A percentile compares a stretch with the other conserved stretches of the same genome.
Evolutionary conservation across 148 eudicot genomes (phyloP).

Genomic region (Euryodendron excelsum): DNA sequence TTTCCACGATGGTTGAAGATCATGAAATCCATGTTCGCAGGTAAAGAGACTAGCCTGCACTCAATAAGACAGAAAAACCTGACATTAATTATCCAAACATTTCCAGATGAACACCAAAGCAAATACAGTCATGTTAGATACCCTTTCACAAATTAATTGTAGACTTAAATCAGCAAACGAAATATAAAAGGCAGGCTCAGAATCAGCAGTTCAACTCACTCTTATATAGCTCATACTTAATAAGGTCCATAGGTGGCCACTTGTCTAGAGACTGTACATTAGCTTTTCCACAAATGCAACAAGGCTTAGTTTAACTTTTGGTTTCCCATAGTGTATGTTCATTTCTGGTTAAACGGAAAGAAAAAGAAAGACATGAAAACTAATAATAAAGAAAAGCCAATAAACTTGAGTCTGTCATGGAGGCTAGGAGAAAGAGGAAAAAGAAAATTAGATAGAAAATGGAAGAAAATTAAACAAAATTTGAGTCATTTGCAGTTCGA

Average conservation of each 20-base stretch:
- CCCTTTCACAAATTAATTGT: not conserved
- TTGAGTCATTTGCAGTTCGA: not conserved
- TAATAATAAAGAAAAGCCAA: too few relatives aligned
- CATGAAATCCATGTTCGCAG: slow-evolving; percentile 85
- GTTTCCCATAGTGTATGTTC: not conserved
- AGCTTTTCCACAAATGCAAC: not conserved
- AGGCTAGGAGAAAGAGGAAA: not conserved
- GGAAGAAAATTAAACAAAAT: not conserved
- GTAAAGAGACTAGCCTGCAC: slow-evolving; percentile 79
- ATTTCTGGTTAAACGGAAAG: not conserved
- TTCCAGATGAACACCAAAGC: slow-evolving; percentile 7
- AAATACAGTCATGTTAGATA: not conserved
- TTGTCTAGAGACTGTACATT: not conserved
- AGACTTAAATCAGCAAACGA: not conserved
- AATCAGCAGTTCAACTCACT: not conserved
- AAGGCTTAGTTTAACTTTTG: not conserved
- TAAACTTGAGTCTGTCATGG: not conserved
- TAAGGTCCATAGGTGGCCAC: not conserved
- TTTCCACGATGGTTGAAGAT: slow-evolving; percentile 89
- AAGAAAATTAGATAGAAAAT: not conserved
- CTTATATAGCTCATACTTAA: not conserved
- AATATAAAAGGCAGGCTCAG: too few relatives aligned
- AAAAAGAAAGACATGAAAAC: too few relatives aligned
- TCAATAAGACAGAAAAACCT: slow-evolving; percentile 12
- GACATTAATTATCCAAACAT: slow-evolving; percentile 1